Percentiles rank a stretch among this genome's conserved stretches.
Evolutionary conservation across 2,329 filamentous ascomycete genomes (phyloP).

Genomic region (Ramularia endophylla): DNA sequence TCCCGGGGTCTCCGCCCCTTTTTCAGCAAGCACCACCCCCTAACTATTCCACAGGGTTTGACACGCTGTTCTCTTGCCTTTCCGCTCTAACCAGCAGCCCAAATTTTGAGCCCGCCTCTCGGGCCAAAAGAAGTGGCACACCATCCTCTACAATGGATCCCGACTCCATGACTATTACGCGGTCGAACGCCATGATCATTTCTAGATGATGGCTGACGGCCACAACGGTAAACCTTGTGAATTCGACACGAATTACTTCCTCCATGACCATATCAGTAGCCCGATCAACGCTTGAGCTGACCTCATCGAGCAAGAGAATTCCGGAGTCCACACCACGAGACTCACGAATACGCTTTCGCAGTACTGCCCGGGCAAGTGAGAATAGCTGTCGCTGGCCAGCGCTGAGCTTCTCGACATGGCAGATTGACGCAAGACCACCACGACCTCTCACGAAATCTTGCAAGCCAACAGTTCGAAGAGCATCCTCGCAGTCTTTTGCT

Average conservation of each 20-base stretch:
- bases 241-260: conserved; percentile 39
- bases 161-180: conserved; percentile 46
- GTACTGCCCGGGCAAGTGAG: conserved; percentile 42
- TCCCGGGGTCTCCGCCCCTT: too few species aligned
- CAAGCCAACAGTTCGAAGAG: conserved; percentile 43
- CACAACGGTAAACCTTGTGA: conserved; percentile 54
- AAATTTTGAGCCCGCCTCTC: too few species aligned
- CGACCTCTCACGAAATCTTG: conserved; percentile 23
- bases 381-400: conserved; percentile 49
- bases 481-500: conserved; percentile 37
- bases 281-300: conserved; percentile 46
- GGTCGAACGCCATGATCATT: conserved; percentile 50
- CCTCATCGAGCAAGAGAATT: conserved; percentile 36
- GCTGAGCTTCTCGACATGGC: conserved; percentile 37
- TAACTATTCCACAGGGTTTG: too few species aligned
- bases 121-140: too few species aligned
- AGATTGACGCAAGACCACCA: too few species aligned
- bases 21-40: too few species aligned
- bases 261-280: conserved; percentile 55
- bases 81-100: too few species aligned
- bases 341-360: too few species aligned
- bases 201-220: conserved; percentile 53
- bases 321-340: too few species aligned
- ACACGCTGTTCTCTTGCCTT: too few species aligned
- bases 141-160: conserved; percentile 43